phyloP scores from a whole-genome alignment of 768 basidiomycete genomes.

The Rhodotorula taiwanensis region DNA sequence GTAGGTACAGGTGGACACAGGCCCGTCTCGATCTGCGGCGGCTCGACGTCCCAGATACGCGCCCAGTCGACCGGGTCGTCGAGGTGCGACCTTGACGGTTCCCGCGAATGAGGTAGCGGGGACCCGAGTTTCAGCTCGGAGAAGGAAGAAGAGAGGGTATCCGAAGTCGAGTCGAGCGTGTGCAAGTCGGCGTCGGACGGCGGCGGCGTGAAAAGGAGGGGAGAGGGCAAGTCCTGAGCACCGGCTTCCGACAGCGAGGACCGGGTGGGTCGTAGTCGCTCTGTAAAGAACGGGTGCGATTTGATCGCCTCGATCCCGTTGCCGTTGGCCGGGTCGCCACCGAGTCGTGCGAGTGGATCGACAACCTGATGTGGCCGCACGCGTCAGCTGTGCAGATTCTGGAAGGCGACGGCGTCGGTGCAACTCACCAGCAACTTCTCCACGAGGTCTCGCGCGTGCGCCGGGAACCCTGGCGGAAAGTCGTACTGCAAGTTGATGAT shows the following conservation, averaged over 20 bases:
- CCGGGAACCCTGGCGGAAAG: conserved; percentile 74
- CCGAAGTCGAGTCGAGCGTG: background rate
- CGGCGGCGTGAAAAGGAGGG: background rate
- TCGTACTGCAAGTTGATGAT: conserved; percentile 80
- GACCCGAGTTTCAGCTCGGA: background rate
- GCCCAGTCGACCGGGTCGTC: conserved; percentile 34
- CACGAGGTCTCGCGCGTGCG: conserved; percentile 71
- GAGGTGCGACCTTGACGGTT: background rate
- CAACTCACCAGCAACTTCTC: conserved; percentile 54
- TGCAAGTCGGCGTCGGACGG: background rate
- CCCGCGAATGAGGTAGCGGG: no score
- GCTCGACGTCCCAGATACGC: conserved; percentile 35
- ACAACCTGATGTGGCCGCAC: conserved; percentile 23
- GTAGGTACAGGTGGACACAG: conserved; percentile 26
- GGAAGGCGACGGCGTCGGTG: background rate
- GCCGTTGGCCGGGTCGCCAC: conserved; percentile 27
- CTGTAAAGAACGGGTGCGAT: conserved; percentile 37
- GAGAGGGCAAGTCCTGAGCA: background rate
- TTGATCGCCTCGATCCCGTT: conserved; percentile 37
- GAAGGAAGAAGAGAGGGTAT: background rate
- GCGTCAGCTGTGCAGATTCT: background rate
- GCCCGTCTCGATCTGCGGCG: conserved; percentile 38
- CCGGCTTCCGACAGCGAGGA: no score
- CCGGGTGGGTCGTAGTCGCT: no score
- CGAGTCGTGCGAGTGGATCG: conserved; percentile 35